These are phyloP conservation scores for Xylaria grammica DNA, from an alignment of 495 filamentous ascomycete species.

Conservation along the genomic window DNA sequence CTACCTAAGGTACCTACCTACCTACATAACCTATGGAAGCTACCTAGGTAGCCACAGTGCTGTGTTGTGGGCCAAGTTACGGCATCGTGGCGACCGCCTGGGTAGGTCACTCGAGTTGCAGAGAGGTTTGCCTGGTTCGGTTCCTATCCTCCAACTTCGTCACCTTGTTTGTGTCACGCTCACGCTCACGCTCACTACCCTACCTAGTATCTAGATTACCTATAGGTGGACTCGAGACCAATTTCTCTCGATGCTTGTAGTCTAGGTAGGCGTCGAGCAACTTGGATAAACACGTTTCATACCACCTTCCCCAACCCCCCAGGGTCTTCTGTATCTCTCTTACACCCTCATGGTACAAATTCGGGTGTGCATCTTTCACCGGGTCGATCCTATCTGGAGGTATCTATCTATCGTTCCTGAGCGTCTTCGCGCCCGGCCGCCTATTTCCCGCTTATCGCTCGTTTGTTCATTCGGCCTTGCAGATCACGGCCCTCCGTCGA, in stretches of 20 bases:
- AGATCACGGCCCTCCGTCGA: neutral
- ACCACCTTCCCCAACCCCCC: neutral
- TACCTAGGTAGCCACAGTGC: slow-evolving; percentile 1
- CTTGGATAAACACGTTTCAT: slow-evolving; percentile 1
- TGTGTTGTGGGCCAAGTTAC: slow-evolving; percentile 1
- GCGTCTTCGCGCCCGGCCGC: neutral
- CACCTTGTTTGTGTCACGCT: neutral
- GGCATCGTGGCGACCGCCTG: slow-evolving; percentile 11
- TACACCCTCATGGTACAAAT: neutral
- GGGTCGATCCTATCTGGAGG: neutral
- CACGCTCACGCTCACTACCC: neutral
- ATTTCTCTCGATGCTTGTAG: slow-evolving; percentile 8
- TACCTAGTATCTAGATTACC: neutral
- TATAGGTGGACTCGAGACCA: neutral
- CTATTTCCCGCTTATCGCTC: neutral
- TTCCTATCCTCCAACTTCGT: slow-evolving; percentile 8
- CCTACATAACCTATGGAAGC: neutral
- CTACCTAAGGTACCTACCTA: neutral
- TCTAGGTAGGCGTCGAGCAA: slow-evolving; percentile 9
- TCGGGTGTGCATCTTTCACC: neutral
- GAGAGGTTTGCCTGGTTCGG: neutral
- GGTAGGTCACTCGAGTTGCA: neutral
- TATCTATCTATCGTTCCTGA: neutral
- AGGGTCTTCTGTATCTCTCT: neutral
- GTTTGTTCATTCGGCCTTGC: neutral